These are phyloP conservation scores for Neolentinus lepideus DNA, from an alignment of 1,284 basidiomycete species.

Conservation along the genomic window DNA sequence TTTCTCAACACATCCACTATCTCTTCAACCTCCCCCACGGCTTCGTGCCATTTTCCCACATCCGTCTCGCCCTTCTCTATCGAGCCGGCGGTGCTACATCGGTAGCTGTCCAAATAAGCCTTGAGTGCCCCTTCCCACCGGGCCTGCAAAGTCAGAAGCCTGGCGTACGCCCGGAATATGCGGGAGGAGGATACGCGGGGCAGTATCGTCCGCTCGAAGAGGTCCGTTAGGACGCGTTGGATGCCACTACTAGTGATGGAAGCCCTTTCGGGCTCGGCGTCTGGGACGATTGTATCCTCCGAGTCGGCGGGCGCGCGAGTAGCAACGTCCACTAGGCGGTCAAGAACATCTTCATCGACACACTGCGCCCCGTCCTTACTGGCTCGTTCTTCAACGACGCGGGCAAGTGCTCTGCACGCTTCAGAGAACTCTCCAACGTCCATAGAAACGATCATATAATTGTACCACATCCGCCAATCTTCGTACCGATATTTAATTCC, in stretches of 20 bases:
- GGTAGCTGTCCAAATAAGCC: slow-evolving; percentile 80
- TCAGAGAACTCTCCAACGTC: slow-evolving; percentile 92
- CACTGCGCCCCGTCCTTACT: slow-evolving; percentile 50
- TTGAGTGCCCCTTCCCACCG: slow-evolving; percentile 75
- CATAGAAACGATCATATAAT: slow-evolving; percentile 93
- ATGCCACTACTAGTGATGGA: slow-evolving; percentile 69
- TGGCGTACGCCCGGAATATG: slow-evolving; percentile 76
- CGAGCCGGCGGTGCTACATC: slow-evolving; percentile 63
- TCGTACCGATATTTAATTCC: slow-evolving; percentile 82
- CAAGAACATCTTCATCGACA: slow-evolving; percentile 83
- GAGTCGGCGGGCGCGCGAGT: slow-evolving; percentile 45
- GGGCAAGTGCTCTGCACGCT: slow-evolving; percentile 76
- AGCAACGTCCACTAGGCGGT: slow-evolving; percentile 81
- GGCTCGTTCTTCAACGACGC: slow-evolving; percentile 80
- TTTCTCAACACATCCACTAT: slow-evolving; percentile 79
- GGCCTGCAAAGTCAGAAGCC: slow-evolving; percentile 67
- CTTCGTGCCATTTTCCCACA: slow-evolving; percentile 60
- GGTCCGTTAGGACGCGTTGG: slow-evolving; percentile 51
- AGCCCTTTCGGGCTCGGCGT: slow-evolving; percentile 26
- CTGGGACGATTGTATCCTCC: slow-evolving; percentile 26
- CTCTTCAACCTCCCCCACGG: slow-evolving; percentile 73
- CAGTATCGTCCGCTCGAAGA: slow-evolving; percentile 77
- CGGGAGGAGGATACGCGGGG: slow-evolving; percentile 71
- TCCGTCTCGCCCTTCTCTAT: slow-evolving; percentile 64
- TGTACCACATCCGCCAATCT: slow-evolving; percentile 98